Conservation (phyloP, 176 grass and related monocot genomes). For the Chloris gayana region DNA sequence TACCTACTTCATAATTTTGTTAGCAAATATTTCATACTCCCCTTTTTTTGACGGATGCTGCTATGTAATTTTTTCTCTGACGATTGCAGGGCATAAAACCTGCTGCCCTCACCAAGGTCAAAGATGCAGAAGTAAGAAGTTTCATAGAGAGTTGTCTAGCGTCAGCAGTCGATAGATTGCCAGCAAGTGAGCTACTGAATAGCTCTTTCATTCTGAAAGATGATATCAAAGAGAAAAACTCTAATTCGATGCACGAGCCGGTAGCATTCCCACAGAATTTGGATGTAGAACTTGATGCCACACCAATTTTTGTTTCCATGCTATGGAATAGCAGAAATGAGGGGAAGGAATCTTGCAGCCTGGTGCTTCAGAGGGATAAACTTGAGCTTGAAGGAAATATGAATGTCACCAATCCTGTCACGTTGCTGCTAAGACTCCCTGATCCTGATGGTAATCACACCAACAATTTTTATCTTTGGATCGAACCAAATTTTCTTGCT, state of each 20-base stretch:
- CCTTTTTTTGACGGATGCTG: neutral
- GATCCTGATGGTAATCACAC: conserved; percentile 2
- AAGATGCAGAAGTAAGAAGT: conserved; percentile 55
- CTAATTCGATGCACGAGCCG: neutral
- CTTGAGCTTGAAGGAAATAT: conserved; percentile 24
- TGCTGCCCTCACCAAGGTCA: conserved; percentile 49
- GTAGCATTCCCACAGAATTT: neutral
- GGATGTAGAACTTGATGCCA: conserved; percentile 11
- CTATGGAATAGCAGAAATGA: neutral
- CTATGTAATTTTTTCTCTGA: neutral
- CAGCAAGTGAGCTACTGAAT: conserved; percentile 52
- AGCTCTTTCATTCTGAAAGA: conserved; percentile 43
- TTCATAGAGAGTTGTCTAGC: conserved; percentile 59
- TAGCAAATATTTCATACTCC: neutral
- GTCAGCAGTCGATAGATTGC: conserved; percentile 40
- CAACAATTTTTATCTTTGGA: neutral
- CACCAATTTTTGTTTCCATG: neutral
- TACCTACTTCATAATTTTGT: neutral
- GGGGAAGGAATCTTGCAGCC: conserved; percentile 20
- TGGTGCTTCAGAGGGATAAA: conserved; percentile 16
- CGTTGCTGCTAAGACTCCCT: conserved; percentile 14
- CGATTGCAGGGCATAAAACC: conserved; percentile 53
- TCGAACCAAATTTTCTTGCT: neutral
- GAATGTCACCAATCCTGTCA: neutral
- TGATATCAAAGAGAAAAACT: conserved; percentile 3